Evolutionary conservation across 169 alveolate genomes (phyloP).

Genomic region (Babesia divergens): DNA sequence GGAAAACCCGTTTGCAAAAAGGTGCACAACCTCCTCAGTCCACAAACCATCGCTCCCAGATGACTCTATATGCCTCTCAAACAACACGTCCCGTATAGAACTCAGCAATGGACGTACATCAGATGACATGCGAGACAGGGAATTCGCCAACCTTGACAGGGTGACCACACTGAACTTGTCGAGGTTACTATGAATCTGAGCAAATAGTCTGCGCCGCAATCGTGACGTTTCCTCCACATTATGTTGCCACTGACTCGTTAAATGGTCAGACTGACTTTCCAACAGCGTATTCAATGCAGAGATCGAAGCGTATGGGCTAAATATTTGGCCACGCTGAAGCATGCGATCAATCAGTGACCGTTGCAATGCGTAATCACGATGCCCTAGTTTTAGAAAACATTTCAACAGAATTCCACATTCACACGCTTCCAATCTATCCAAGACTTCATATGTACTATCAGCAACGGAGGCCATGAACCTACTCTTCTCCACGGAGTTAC

Average conservation of each 20-base stretch:
- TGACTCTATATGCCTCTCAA: not conserved
- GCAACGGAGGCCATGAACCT: constrained; percentile 13
- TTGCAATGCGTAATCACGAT: constrained; percentile 14
- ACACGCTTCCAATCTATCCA: constrained; percentile 10
- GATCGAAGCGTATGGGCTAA: constrained; percentile 37
- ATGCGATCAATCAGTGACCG: constrained; percentile 21
- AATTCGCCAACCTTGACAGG: constrained; percentile 28
- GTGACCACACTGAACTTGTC: constrained; percentile 29
- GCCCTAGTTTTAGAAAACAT: constrained; percentile 27
- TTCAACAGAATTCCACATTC: constrained; percentile 55
- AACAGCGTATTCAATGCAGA: constrained; percentile 28
- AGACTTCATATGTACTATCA: constrained; percentile 15
- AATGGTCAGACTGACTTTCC: not conserved
- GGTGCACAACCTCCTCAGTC: constrained; percentile 47
- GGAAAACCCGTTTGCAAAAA: constrained; percentile 45
- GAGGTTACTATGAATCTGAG: constrained; percentile 7
- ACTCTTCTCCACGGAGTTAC: not conserved
- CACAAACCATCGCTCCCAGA: not conserved
- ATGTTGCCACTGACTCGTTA: not conserved
- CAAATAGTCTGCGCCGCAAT: not conserved
- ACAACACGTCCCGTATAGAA: not conserved
- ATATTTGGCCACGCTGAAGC: constrained; percentile 25
- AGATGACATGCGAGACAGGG: not conserved
- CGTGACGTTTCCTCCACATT: not conserved
- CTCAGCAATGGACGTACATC: constrained; percentile 6